Base-by-base conservation (phyloP, 2,329 filamentous ascomycete genomes). In the Talaromyces sp. region DNA sequence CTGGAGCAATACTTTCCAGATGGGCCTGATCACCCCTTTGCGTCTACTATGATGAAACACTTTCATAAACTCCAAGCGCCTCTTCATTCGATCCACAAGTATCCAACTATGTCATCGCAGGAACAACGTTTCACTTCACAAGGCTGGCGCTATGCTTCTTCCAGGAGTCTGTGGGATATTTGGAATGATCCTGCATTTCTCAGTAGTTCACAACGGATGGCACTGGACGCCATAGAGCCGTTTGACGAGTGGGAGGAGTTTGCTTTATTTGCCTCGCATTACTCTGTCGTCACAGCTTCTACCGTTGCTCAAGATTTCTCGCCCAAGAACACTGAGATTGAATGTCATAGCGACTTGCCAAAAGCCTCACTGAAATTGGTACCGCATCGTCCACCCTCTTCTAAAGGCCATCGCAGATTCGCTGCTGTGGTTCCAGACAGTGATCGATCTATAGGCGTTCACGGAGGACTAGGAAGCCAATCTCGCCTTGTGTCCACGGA, bases 191-290 rank as follows among this genome's bases (percentile, higher is more conserved):
- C 86, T 14, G 71, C 78, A 2, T 93, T 93, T 72, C 76, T 96
- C 21, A 81, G 80, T 5, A 70, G 82, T 1, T 75, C 81, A 1
- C 83, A 91, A 65, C 84, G 91, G 66, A 78, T 73, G 39, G 77
- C 77, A 11, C 77, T 97, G 14, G 88, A 96, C 68, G 71, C 78
- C 0, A 76, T 92, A 16, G 93, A 97, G 71, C 86, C 89, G 0
- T 97, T 98, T 71, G 93, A 98, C 73, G 93, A 97, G 76, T 96
- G 92, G 92, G 93, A 98, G 75, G 93, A 97, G 70, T 92, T 97
- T 71, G 87, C 89, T 2, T 80, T 96, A 0, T 96, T 96, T 73
- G 86, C 85, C 1, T 87, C 87, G 37, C 93, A 97, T 75, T 96
- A 96, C 75, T 90, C 93, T 68, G 77, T 97, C 48, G 81, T 96